phyloP scores from a whole-genome alignment of 352 stramenopile species.

The Thalassiosira hispida region DNA sequence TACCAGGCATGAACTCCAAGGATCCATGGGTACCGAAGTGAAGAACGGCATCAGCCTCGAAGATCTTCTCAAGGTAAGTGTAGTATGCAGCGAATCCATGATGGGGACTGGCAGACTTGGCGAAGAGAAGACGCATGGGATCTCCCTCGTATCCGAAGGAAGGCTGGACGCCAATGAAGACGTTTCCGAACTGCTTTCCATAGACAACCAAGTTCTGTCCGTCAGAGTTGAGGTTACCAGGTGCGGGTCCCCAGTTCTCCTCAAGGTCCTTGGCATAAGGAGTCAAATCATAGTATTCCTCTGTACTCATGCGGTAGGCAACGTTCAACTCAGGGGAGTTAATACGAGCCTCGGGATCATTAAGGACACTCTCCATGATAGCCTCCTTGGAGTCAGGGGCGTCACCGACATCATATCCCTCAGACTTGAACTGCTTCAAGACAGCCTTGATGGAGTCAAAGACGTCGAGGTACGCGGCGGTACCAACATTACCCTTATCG shows the following conservation, averaged over 20 bases:
- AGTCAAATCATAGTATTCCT: slow-evolving; percentile 88
- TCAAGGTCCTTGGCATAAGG: slow-evolving; percentile 87
- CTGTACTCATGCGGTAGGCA: slow-evolving; percentile 87
- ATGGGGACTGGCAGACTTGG: slow-evolving; percentile 89
- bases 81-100: slow-evolving; percentile 91
- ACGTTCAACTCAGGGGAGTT: slow-evolving; percentile 89
- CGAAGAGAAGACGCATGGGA: slow-evolving; percentile 87
- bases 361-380: slow-evolving; percentile 83
- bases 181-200: slow-evolving; percentile 88
- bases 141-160: slow-evolving; percentile 90
- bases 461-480: slow-evolving; percentile 89
- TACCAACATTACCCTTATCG: slow-evolving; percentile 90
- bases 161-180: slow-evolving; percentile 90
- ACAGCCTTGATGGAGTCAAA: slow-evolving; percentile 89
- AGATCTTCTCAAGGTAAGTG: slow-evolving; percentile 90
- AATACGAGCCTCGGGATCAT: slow-evolving; percentile 82
- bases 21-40: slow-evolving; percentile 90
- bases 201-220: slow-evolving; percentile 89
- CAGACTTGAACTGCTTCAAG: slow-evolving; percentile 83
- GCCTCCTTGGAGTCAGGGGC: slow-evolving; percentile 80
- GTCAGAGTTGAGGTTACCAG: slow-evolving; percentile 89
- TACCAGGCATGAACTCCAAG: slow-evolving; percentile 90
- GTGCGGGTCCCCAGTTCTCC: slow-evolving; percentile 89
- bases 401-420: slow-evolving; percentile 88
- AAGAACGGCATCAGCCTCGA: slow-evolving; percentile 88